phyloP scores from a whole-genome alignment of 2,329 filamentous ascomycete species.

The Leptographium procerum region DNA sequence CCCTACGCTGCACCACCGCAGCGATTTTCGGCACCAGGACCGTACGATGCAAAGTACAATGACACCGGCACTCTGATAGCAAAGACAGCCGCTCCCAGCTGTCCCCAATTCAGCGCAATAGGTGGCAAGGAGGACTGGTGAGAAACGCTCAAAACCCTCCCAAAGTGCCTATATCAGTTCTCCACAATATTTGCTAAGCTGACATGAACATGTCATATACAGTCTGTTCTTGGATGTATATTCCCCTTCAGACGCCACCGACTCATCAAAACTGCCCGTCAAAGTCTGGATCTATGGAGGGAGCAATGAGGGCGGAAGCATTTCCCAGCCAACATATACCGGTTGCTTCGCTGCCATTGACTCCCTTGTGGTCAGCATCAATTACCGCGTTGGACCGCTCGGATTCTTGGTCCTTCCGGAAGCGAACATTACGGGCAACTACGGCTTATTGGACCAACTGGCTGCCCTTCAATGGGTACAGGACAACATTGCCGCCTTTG shows the following conservation, averaged over 20 bases:
- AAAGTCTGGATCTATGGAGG: constrained; percentile 18
- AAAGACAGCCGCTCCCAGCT: not conserved
- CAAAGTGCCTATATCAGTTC: not conserved
- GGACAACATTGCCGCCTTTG: constrained; percentile 6
- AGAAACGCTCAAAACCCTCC: no score
- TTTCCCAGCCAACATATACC: not conserved
- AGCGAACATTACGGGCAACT: not conserved
- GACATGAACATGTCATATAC: constrained; percentile 10
- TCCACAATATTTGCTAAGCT: not conserved
- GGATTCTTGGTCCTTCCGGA: not conserved
- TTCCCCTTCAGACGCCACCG: constrained; percentile 38
- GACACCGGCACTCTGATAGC: not conserved
- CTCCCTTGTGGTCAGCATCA: not conserved
- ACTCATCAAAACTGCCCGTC: constrained; percentile 20
- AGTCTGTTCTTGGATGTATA: constrained; percentile 52
- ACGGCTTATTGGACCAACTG: not conserved
- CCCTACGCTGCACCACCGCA: constrained; percentile 16
- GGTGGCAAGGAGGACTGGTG: constrained; percentile 1
- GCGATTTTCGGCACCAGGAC: constrained; percentile 16
- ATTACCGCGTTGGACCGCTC: not conserved
- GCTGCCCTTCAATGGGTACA: constrained; percentile 5
- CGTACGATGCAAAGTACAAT: constrained; percentile 11
- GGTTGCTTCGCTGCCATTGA: not conserved
- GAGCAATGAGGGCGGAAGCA: constrained; percentile 2
- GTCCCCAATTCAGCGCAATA: not conserved